Evolutionary conservation across 352 stramenopile genomes (phyloP), one percentile per base, ranked within the genome.

Genomic region (Phytophthora colocasiae): DNA sequence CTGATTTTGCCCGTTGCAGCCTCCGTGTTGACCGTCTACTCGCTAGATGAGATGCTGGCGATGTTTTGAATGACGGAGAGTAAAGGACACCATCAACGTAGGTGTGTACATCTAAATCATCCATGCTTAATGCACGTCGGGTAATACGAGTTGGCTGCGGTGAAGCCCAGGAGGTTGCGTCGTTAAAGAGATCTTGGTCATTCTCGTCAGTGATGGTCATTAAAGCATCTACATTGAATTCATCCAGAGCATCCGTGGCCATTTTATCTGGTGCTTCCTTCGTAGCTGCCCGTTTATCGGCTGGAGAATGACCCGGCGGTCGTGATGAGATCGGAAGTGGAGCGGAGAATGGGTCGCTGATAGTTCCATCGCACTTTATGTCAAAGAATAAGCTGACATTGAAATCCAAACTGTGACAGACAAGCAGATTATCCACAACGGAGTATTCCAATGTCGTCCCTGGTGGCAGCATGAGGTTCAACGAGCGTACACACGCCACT

Each of bases 371-470:
- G 27, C 82, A 90, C 61, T 78, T 85, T 24, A 93, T 77, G 54
- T 96, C 87, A 59, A 91, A 96, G 71, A 96, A 89, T 6, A 92
- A 55, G 14, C 78, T 87, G 38, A 94, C 87, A 36, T 85, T 89
- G 56, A 92, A 94, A 57, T 91, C 82, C 41, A 92, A 54, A 57
- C 85, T 92, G 63, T 96, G 87, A 61, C 81, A 93, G 5, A 92
- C 83, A 5, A 96, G 78, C 46, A 96, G 43, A 47, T 96, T 91
- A 71, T 96, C 87, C 34, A 96, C 82, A 6, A 93, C 83, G 4
- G 87, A 96, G 61, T 81, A 91, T 57, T 88, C 73, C 24, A 92
- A 46, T 22, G 71, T 67, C 6, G 83, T 88, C 14, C 77, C 77
- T 0, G 78, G 71, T 0, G 86, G 83, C 27, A 96, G 59, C 78